These are phyloP conservation scores for Penicillium goetzii DNA, from an alignment of 495 filamentous ascomycete genomes.

Conservation along the genomic window DNA sequence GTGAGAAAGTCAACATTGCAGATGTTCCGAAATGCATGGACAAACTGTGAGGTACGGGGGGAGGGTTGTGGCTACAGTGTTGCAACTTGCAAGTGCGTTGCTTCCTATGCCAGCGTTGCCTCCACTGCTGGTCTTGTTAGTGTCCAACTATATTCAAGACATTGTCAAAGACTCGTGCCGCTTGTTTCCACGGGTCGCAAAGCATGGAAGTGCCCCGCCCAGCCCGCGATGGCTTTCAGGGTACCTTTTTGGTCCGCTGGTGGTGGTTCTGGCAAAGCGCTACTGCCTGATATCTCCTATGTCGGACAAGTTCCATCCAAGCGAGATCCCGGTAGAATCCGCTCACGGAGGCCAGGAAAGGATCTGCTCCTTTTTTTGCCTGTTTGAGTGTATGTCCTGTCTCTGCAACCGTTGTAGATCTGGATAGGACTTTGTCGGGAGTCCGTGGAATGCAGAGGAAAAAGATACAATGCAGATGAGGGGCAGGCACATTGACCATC, in stretches of 20 bases:
- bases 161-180: background rate
- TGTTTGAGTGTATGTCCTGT: background rate
- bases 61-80: background rate
- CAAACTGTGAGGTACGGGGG: slow-evolving; percentile 25
- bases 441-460: background rate
- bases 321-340: background rate
- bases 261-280: background rate
- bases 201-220: slow-evolving; percentile 5
- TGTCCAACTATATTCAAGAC: background rate
- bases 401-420: slow-evolving; percentile 18
- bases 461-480: slow-evolving; percentile 13
- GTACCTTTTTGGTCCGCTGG: background rate
- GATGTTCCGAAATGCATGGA: slow-evolving; percentile 13
- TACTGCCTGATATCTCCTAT: background rate
- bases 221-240: slow-evolving; percentile 4
- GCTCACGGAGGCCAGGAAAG: background rate
- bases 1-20: slow-evolving; percentile 14
- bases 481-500: slow-evolving; percentile 18
- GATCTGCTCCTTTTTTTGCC: background rate
- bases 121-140: too few relatives aligned
- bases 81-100: background rate
- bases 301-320: background rate
- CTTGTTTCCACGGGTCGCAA: slow-evolving; percentile 2
- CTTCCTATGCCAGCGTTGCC: too few relatives aligned
- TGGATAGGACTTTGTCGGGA: background rate